These are phyloP conservation scores for Penicillium sp. DNA, from an alignment of 2,329 filamentous ascomycete species.

Conservation along the genomic window DNA sequence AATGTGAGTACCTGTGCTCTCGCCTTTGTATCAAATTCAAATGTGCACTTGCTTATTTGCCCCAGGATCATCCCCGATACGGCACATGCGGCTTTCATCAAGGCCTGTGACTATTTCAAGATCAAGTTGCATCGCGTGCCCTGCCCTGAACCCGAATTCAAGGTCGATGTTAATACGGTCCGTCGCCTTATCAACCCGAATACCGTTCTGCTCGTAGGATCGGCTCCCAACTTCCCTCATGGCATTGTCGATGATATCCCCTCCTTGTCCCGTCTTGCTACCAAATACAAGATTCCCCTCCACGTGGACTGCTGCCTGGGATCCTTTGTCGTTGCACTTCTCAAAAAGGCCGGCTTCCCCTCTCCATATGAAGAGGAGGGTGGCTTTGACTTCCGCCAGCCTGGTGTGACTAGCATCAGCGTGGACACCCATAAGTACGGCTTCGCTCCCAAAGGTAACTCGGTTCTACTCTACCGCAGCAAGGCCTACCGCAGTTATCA, in stretches of 20 bases:
- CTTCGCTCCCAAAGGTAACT: slow-evolving; percentile 97
- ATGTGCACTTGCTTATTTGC: slow-evolving; percentile 21
- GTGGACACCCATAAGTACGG: slow-evolving; percentile 99
- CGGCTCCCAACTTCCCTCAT: slow-evolving; percentile 96
- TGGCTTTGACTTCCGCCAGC: slow-evolving; percentile 90
- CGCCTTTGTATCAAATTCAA: not conserved
- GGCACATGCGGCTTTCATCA: slow-evolving; percentile 93
- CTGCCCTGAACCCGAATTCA: slow-evolving; percentile 83
- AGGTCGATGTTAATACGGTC: slow-evolving; percentile 78
- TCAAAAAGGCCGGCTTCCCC: slow-evolving; percentile 85
- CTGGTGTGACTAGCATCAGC: slow-evolving; percentile 91
- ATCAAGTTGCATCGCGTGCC: slow-evolving; percentile 90
- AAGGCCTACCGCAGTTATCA: slow-evolving; percentile 80
- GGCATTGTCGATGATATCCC: slow-evolving; percentile 97
- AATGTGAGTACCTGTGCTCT: slow-evolving; percentile 66
- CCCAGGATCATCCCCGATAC: slow-evolving; percentile 88
- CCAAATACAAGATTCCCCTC: slow-evolving; percentile 78
- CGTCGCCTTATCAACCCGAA: slow-evolving; percentile 89
- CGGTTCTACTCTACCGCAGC: slow-evolving; percentile 86
- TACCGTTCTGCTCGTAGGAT: slow-evolving; percentile 90
- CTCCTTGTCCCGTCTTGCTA: slow-evolving; percentile 78
- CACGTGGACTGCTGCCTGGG: slow-evolving; percentile 98
- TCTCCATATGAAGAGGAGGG: slow-evolving; percentile 66
- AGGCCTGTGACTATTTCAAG: slow-evolving; percentile 93
- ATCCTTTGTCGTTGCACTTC: slow-evolving; percentile 90